Conservation (phyloP, 345 rosid species). For the Psidium guajava region DNA sequence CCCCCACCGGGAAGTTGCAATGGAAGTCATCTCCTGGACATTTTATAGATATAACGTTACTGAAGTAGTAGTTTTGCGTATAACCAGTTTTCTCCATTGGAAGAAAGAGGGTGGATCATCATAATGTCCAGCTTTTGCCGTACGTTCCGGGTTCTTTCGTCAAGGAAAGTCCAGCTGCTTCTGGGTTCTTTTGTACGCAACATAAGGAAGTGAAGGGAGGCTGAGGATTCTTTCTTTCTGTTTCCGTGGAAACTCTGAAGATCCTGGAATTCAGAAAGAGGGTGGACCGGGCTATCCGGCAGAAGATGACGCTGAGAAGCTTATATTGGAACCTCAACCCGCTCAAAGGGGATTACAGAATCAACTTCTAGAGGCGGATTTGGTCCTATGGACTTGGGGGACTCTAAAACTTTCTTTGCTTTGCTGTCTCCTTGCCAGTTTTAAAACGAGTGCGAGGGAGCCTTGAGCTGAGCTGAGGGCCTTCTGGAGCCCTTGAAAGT, state of each 20-base stretch:
- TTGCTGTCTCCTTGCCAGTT: too few relatives aligned
- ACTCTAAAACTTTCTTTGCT: constrained; percentile 48
- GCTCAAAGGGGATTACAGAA: constrained; percentile 59
- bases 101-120: background rate
- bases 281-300: constrained; percentile 56
- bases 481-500: too few relatives aligned
- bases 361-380: constrained; percentile 63
- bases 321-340: constrained; percentile 71
- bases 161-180: background rate
- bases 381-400: constrained; percentile 91
- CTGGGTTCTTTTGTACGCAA: background rate
- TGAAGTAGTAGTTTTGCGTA: background rate
- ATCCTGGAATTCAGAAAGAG: constrained; percentile 79
- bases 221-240: background rate
- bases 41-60: background rate
- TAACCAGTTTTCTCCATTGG: background rate
- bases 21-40: constrained; percentile 36
- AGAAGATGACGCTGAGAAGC: constrained; percentile 32
- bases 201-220: background rate
- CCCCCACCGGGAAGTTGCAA: constrained; percentile 82
- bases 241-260: constrained; percentile 13
- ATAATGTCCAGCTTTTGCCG: background rate
- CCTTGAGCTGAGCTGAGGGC: too few relatives aligned
- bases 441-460: too few relatives aligned
- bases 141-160: background rate